Percentiles rank a stretch among this genome's conserved stretches.
These are phyloP conservation scores for Diaporthe sp. DNA, from an alignment of 2,329 filamentous ascomycete species.

Conservation along the genomic window DNA sequence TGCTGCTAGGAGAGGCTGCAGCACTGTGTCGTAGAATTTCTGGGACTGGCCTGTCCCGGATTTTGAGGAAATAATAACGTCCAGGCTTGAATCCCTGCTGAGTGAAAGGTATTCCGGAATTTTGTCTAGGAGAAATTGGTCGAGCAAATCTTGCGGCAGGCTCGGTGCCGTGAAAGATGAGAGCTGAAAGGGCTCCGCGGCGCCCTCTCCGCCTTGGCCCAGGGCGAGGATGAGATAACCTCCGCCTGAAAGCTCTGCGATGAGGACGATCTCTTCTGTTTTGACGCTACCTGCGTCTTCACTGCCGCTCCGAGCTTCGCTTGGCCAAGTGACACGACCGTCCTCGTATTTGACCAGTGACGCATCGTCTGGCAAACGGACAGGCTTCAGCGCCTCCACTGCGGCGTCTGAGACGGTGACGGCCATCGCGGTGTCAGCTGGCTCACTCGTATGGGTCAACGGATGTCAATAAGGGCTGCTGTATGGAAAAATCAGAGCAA, in stretches of 20 bases:
- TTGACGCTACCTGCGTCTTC: constrained; percentile 42
- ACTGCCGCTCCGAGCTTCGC: neutral
- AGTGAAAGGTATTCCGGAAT: constrained; percentile 53
- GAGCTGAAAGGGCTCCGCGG: constrained; percentile 47
- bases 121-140: constrained; percentile 52
- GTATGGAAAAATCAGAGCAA: neutral
- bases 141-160: constrained; percentile 55
- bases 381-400: constrained; percentile 32
- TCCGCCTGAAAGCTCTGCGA: constrained; percentile 41
- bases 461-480: too few relatives aligned
- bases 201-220: constrained; percentile 50
- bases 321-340: constrained; percentile 22
- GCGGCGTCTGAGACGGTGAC: constrained; percentile 33
- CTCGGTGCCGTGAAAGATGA: constrained; percentile 48
- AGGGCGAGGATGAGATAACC: constrained; percentile 57
- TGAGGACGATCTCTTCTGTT: constrained; percentile 51
- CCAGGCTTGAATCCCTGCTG: constrained; percentile 54
- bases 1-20: constrained; percentile 68
- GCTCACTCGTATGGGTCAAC: neutral
- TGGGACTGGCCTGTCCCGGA: constrained; percentile 74
- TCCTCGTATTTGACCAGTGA: constrained; percentile 24
- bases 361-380: constrained; percentile 33
- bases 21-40: constrained; percentile 66
- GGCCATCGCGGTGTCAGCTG: constrained; percentile 22
- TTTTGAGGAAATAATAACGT: constrained; percentile 76